These are phyloP conservation scores for Mucor velutinosus DNA, from an alignment of 371 early-diverging fungal species.

Conservation along the genomic window DNA sequence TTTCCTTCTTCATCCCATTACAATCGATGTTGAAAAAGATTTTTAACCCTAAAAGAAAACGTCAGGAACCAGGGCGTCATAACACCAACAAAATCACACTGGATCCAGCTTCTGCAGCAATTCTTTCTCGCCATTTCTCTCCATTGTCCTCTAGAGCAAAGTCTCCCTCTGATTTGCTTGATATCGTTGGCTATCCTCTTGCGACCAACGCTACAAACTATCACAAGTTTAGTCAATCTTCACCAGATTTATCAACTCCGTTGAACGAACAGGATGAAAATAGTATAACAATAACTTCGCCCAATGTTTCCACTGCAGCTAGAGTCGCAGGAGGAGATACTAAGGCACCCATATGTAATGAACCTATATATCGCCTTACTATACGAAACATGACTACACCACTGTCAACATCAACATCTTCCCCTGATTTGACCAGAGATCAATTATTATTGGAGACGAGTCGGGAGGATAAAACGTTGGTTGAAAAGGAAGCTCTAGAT, in stretches of 20 bases:
- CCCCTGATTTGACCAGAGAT: neutral
- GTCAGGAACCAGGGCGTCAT: constrained; percentile 12
- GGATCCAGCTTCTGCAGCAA: constrained; percentile 21
- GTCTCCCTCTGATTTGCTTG: constrained; percentile 33
- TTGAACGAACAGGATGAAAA: neutral
- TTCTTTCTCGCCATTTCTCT: constrained; percentile 24
- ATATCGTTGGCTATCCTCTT: constrained; percentile 28
- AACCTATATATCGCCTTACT: neutral
- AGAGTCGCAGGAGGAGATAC: neutral
- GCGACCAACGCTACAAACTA: neutral
- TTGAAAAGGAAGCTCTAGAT: constrained; percentile 2
- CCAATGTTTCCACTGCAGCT: neutral
- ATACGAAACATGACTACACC: constrained; percentile 12
- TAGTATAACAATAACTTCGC: neutral
- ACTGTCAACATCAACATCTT: neutral
- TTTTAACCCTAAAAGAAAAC: constrained; percentile 11
- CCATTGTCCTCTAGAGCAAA: constrained; percentile 24
- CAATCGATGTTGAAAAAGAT: constrained; percentile 17
- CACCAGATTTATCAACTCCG: constrained; percentile 14
- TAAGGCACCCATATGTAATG: too few species aligned
- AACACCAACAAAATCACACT: constrained; percentile 10
- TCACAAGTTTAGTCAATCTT: constrained; percentile 4
- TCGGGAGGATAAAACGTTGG: constrained; percentile 22
- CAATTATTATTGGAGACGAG: constrained; percentile 10
- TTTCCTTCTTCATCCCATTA: neutral